These are phyloP conservation scores for Cordia subcordata DNA, from an alignment of 257 asterid species.

Conservation along the genomic window DNA sequence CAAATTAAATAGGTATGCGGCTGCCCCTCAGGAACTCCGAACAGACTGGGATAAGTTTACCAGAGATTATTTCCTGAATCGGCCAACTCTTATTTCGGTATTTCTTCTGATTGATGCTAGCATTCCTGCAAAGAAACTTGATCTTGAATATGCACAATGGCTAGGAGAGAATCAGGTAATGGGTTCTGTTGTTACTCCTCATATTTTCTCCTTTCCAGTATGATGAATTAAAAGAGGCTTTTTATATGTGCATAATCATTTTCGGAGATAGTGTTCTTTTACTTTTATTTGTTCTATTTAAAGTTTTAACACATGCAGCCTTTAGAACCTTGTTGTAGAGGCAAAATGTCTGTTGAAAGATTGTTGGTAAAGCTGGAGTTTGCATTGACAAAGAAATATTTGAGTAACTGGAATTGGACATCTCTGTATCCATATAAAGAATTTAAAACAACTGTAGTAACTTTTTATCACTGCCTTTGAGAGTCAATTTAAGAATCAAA, in stretches of 20 bases:
- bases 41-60: constrained; percentile 92
- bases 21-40: constrained; percentile 88
- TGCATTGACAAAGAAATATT: background rate
- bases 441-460: no score
- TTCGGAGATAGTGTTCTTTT: background rate
- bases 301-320: background rate
- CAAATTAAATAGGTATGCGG: constrained; percentile 58
- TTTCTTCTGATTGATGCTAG: constrained; percentile 97
- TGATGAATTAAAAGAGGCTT: background rate
- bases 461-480: no score
- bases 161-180: constrained; percentile 80
- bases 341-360: background rate
- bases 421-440: no score
- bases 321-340: background rate
- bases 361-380: background rate
- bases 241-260: background rate
- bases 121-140: constrained; percentile 82
- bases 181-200: background rate
- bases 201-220: background rate
- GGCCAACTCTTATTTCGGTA: constrained; percentile 91
- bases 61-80: constrained; percentile 83
- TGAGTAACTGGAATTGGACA: no score
- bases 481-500: no score
- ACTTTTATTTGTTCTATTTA: background rate
- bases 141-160: constrained; percentile 95